Conservation (phyloP, 2,329 filamentous ascomycete species). For the Ploettnerulaceae sp. region DNA sequence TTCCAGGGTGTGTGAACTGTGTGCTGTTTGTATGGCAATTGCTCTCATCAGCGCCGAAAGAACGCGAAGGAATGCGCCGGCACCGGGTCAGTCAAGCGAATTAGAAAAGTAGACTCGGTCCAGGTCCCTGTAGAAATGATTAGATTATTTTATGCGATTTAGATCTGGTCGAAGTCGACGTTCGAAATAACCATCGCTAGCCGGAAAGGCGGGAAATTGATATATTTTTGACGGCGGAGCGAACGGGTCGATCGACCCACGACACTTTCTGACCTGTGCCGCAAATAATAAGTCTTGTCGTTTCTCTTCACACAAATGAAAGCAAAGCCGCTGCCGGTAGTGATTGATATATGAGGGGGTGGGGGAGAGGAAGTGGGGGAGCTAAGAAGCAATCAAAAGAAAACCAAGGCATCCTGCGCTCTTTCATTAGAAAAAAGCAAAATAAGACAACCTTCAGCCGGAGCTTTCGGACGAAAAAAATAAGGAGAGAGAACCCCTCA, state of each 20-base stretch:
- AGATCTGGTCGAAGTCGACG: too few species aligned
- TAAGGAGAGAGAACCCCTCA: not conserved
- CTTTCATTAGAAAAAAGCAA: not conserved
- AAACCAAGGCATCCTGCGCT: too few species aligned
- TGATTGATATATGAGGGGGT: not conserved
- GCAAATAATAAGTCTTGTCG: too few species aligned
- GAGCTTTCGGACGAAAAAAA: conserved; percentile 5
- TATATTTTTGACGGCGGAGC: too few species aligned
- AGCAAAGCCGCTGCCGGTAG: not conserved
- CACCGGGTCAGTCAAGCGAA: too few species aligned
- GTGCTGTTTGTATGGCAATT: conserved; percentile 7
- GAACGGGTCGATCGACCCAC: too few species aligned
- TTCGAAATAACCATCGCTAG: too few species aligned
- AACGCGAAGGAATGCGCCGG: not conserved
- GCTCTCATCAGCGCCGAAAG: conserved; percentile 18
- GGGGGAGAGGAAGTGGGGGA: not conserved
- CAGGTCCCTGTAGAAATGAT: too few species aligned
- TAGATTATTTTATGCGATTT: too few species aligned
- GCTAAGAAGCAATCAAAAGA: not conserved
- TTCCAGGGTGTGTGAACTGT: conserved; percentile 8
- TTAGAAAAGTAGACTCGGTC: not conserved
- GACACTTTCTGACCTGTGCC: conserved; percentile 5
- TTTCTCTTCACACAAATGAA: not conserved
- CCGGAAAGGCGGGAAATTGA: conserved; percentile 3
- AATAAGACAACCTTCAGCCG: not conserved